Evolutionary conservation across 371 early-diverging fungal species (phyloP).

Genomic region (Mortierella polycephala): DNA sequence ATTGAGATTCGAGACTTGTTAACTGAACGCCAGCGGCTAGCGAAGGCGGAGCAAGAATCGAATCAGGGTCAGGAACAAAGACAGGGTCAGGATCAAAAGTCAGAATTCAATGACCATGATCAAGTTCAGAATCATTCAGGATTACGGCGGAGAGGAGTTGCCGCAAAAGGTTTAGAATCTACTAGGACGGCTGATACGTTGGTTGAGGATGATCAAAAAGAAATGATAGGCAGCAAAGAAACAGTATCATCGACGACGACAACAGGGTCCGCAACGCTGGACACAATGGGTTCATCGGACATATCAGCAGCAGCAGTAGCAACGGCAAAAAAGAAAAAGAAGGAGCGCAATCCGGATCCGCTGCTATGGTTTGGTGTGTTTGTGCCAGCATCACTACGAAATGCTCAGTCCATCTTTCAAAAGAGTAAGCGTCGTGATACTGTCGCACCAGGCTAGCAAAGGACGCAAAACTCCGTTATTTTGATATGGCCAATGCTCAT

Average conservation of each 20-base stretch:
- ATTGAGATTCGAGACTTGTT: constrained; percentile 26
- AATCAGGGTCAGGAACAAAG: not conserved
- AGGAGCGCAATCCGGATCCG: constrained; percentile 39
- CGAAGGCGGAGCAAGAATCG: constrained; percentile 5
- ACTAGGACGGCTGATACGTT: not conserved
- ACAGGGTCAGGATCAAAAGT: not conserved
- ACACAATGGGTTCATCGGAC: not conserved
- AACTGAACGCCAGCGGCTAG: constrained; percentile 15
- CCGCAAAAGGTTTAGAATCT: not conserved
- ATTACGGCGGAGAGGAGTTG: constrained; percentile 28
- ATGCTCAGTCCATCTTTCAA: constrained; percentile 35
- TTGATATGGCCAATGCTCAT: not conserved
- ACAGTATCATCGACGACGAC: not conserved
- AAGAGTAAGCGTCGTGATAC: constrained; percentile 15
- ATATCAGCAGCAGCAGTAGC: not conserved
- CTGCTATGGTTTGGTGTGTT: constrained; percentile 53
- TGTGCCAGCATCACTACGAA: constrained; percentile 43
- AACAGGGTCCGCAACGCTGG: not conserved
- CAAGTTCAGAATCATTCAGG: constrained; percentile 11
- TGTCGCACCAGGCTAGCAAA: no score
- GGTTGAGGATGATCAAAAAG: constrained; percentile 2
- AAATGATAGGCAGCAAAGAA: constrained; percentile 1
- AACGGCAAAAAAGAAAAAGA: constrained; percentile 27
- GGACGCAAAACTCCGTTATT: not conserved
- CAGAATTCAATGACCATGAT: constrained; percentile 2